phyloP scores from a whole-genome alignment of 805 yeast species.

The Kazachstania bromeliacearum region DNA sequence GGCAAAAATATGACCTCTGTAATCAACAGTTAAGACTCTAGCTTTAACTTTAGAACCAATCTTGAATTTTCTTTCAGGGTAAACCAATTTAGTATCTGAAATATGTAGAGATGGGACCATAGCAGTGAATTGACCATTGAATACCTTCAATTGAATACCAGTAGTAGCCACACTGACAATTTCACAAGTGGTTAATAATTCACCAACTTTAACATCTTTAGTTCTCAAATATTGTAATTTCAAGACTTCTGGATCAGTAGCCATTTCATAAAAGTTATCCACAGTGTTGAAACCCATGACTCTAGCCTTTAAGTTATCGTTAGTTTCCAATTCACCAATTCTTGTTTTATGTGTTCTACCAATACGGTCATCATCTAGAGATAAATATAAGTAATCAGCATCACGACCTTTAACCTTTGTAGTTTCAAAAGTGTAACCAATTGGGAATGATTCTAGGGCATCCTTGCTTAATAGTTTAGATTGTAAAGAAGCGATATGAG shows the following conservation, averaged over 20 bases:
- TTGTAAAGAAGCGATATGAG: constrained; percentile 37
- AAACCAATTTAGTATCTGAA: constrained; percentile 71
- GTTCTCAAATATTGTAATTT: constrained; percentile 56
- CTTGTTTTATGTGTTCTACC: constrained; percentile 81
- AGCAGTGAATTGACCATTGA: constrained; percentile 58
- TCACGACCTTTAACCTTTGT: constrained; percentile 56
- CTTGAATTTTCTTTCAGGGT: constrained; percentile 89
- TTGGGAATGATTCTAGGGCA: constrained; percentile 58
- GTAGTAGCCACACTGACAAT: constrained; percentile 43
- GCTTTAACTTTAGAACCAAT: constrained; percentile 74
- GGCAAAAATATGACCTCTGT: constrained; percentile 42
- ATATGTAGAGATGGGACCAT: constrained; percentile 66
- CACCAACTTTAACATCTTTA: constrained; percentile 72
- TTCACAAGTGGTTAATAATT: constrained; percentile 48
- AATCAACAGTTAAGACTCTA: constrained; percentile 48
- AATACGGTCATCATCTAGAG: constrained; percentile 42
- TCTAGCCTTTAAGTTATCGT: constrained; percentile 72
- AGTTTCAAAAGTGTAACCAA: constrained; percentile 52
- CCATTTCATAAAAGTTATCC: constrained; percentile 59
- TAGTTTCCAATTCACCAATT: constrained; percentile 39
- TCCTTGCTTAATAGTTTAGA: constrained; percentile 13
- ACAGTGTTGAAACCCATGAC: constrained; percentile 58
- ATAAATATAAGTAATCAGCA: constrained; percentile 44
- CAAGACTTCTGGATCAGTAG: constrained; percentile 58
- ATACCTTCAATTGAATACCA: constrained; percentile 61